Base-by-base conservation (phyloP, 305 asterid genomes). In the Solanum hybrid region DNA sequence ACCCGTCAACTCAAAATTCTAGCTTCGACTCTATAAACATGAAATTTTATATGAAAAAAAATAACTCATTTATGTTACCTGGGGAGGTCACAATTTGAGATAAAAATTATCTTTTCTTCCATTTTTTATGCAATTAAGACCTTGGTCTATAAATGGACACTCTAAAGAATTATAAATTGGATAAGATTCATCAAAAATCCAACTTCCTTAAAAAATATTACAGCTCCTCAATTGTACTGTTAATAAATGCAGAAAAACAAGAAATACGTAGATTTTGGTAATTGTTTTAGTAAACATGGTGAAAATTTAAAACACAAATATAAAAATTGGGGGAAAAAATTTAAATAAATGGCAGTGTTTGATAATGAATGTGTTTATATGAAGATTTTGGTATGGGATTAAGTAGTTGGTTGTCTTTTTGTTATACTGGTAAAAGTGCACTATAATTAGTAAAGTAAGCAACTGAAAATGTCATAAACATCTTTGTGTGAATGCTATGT, bases 101-200 rank as follows among this genome's bases (percentile, higher is more conserved):
- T 94, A 95, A 72, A 66, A 10, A 5, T 14, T 26, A 76, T 96
- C 98, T 8, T 92, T 91, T 16, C 98, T 91, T 91, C 96, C 97
- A 89, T 93, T 92, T 75, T 93, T 94, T 86, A 87, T 94, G 88
- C 98, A 87, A 42, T 42, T 42, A 42, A 42, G 56, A 2, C 56
- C 56, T 42, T 42, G 56, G 20, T 42, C 56, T 42, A 42, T 42
- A 42, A 42, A 42, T 42, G 56, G 56, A 42, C 56, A 42, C 56
- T 42, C 3, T 13, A 42, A 42, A 42, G 56, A 42, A 42, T 42
- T 42, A 42, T 42, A 42, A 13, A 42, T 42, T 42, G 56, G 17
- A 42, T 42, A 42, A 4, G 56, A 42, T 42, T 13, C 56, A 42
- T 42, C 17, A 42, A 79, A 82, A 92, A 92, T 85, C 93, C 94